Evolutionary conservation across 2,329 filamentous ascomycete species (phyloP), one percentile per base, ranked within the genome.

Genomic region (Helminthosporium solani): DNA sequence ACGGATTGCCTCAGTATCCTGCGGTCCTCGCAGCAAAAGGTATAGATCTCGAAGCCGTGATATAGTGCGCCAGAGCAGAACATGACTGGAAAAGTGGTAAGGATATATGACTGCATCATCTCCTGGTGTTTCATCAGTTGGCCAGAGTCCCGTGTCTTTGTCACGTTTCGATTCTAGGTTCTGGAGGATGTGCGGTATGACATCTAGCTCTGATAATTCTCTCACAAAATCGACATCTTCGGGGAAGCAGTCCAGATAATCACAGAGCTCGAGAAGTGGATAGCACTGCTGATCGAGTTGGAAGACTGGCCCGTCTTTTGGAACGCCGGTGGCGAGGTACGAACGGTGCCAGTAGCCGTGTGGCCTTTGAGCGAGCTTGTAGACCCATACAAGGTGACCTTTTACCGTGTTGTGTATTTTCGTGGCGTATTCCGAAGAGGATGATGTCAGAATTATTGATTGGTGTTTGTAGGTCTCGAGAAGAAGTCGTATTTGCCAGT

Each of bases 281-380:
- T 53, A 53, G 33, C 47, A 49, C 34, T 48, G 47, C 20, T 48
- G 47, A 34, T 46, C 44, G 8, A 50, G 40, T 31, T 53, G 50
- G 30, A 53, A 53, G 4, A 52, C 35, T 1, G 33, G 35, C 2
- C n/a, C n/a, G 28, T 53, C 46, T 27, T 53, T 53, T 11, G 50
- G 50, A 7, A 40, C 27, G 9, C 46, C 46, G 15, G 38, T 49
- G 6, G 41, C 44, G 3, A 53, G 46, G 35, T 53, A 53, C 25
- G 50, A 53, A 12, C 50, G 37, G 31, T 53, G 50, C 50, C 50
- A 53, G 20, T 44, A 53, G 8, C 50, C 46, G 16, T 49, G 33
- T 8, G 50, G 46, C 9, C 50, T 36, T 40, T 53, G 21, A 2
- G 50, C 50, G 3, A 40, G 15, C 12, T 20, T 40, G 31, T 47